These are phyloP conservation scores for Fusarium odoratissimum DNA, from an alignment of 2,329 filamentous ascomycete species.

Conservation along the genomic window DNA sequence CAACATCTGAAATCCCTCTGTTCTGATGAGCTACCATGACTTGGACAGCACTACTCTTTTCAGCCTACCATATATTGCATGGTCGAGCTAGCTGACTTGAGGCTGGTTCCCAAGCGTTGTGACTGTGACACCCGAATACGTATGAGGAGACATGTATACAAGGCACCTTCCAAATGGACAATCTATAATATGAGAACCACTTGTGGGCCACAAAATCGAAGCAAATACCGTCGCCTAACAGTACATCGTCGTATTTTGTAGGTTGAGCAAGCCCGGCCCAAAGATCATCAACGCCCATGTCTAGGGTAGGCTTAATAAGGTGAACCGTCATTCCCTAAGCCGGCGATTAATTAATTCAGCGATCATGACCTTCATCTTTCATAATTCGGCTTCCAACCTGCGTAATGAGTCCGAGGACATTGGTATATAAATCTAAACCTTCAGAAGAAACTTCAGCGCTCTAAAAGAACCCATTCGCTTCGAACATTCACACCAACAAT, in stretches of 20 bases:
- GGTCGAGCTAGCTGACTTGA: neutral
- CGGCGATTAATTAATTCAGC: slow-evolving; percentile 22
- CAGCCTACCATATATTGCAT: neutral
- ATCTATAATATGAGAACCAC: neutral
- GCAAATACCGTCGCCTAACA: neutral
- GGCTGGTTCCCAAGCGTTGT: neutral
- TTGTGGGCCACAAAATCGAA: neutral
- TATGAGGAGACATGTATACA: neutral
- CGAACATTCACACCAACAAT: neutral
- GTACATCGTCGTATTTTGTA: neutral
- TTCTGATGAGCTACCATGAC: neutral
- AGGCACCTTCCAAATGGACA: neutral
- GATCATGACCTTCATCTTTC: neutral
- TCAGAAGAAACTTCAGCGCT: neutral
- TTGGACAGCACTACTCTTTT: neutral
- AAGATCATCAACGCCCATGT: neutral
- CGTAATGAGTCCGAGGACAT: neutral
- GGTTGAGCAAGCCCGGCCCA: neutral
- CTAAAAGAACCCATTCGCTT: neutral
- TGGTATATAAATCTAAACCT: neutral
- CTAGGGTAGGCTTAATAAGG: neutral
- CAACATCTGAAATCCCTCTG: neutral
- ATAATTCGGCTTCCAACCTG: neutral
- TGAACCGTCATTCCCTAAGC: neutral
- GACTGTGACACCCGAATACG: too few relatives aligned